Evolutionary conservation across 2,329 filamentous ascomycete genomes (phyloP), one percentile per base, ranked within the genome.

Genomic region (Botrytis cinerea): DNA sequence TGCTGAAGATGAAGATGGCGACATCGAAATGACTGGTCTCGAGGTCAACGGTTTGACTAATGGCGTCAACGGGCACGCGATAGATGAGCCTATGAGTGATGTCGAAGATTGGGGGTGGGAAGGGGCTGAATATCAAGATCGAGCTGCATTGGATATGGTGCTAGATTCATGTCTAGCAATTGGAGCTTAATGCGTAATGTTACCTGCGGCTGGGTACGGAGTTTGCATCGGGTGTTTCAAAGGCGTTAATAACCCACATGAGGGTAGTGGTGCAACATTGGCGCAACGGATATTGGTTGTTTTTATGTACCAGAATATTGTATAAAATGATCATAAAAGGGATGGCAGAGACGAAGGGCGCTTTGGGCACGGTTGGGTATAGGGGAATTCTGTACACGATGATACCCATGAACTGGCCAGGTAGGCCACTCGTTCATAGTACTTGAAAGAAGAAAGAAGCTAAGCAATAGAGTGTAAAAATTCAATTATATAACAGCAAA

Each of bases 91-190:
- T 43, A 45, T 61, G 40, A 90, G 90, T 87, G 88, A 91, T 14
- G 82, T 89, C 62, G 89, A 91, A 78, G 87, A 90, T 20, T 80
- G 84, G n/a, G 84, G 85, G 76, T 92, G 90, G 90, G 89, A 91
- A 66, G 90, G 90, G 4, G 86, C 86, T 57, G 86, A 87, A 66
- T 76, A 77, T 4, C 81, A 84, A 45, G 89, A 91, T 75, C 84
- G 84, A 77, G 82, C 85, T 66, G 82, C 84, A 72, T 83, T 92
- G 40, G 86, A 91, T 76, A 83, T 81, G 59, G 84, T 91, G 25
- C 82, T 91, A 69, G 80, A 81, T 70, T 80, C 80, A 38, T 81
- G 80, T 73, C 75, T 81, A 20, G 79, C 79, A n/a, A 77, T 80
- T 62, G 78, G 77, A 70, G 76, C 75, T 74, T 79, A 66, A 77